Evolutionary conservation across 441 rosid species (phyloP).

Genomic region (Eruca vesicaria): DNA sequence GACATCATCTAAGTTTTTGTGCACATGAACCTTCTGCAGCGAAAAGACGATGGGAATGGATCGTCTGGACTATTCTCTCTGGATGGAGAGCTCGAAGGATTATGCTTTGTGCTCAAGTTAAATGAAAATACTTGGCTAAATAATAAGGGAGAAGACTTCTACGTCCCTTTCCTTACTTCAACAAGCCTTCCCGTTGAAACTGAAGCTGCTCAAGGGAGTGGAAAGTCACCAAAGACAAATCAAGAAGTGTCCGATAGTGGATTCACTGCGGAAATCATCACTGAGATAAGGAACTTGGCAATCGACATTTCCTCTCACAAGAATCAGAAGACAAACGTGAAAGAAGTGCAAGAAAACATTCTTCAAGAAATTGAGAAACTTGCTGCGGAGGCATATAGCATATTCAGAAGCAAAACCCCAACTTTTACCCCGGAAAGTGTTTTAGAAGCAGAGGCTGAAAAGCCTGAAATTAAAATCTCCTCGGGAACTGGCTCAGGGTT

Average conservation of each 20-base stretch:
- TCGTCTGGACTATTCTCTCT: slow-evolving; percentile 62
- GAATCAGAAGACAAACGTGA: slow-evolving; percentile 52
- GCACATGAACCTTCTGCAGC: slow-evolving; percentile 50
- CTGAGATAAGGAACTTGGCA: slow-evolving; percentile 76
- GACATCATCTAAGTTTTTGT: slow-evolving; percentile 5
- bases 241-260: slow-evolving; percentile 44
- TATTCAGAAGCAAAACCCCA: slow-evolving; percentile 72
- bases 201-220: slow-evolving; percentile 36
- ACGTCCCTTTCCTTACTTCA: slow-evolving; percentile 60
- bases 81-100: slow-evolving; percentile 60
- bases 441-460: slow-evolving; percentile 38
- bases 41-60: slow-evolving; percentile 59
- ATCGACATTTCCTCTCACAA: slow-evolving; percentile 63
- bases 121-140: slow-evolving; percentile 72
- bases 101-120: slow-evolving; percentile 85
- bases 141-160: slow-evolving; percentile 71
- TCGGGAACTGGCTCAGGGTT: slow-evolving; percentile 85
- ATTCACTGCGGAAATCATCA: slow-evolving; percentile 64
- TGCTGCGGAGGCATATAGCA: slow-evolving; percentile 98
- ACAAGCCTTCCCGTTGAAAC: slow-evolving; percentile 41
- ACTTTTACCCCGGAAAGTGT: slow-evolving; percentile 57
- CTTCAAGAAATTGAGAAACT: slow-evolving; percentile 93
- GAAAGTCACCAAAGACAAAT: slow-evolving; percentile 35
- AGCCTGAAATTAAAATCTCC: slow-evolving; percentile 50
- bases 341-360: slow-evolving; percentile 79